Conservation (phyloP, 352 stramenopile genomes). For the Globisporangium lucens region DNA sequence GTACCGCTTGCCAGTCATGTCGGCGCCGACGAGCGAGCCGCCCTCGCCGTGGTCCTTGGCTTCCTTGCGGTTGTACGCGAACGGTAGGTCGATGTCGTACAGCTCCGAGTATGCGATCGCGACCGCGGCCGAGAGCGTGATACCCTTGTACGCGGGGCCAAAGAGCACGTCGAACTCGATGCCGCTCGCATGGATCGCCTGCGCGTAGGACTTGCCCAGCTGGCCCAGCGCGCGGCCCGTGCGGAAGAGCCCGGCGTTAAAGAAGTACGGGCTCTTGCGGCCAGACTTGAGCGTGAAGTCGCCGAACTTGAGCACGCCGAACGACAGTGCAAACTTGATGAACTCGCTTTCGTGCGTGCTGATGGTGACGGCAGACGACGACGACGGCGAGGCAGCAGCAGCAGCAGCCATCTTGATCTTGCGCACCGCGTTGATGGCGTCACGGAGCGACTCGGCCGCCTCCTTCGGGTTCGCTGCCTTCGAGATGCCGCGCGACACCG, state of each 20-base stretch:
- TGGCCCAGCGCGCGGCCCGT: slow-evolving; percentile 91
- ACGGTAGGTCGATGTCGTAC: slow-evolving; percentile 92
- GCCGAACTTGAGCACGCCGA: slow-evolving; percentile 97
- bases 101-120: slow-evolving; percentile 90
- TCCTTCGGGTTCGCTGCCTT: slow-evolving; percentile 86
- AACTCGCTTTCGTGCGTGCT: slow-evolving; percentile 90
- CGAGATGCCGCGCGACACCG: slow-evolving; percentile 96
- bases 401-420: slow-evolving; percentile 40
- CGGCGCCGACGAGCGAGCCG: slow-evolving; percentile 93
- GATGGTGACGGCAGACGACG: slow-evolving; percentile 4
- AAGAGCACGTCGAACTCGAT: slow-evolving; percentile 99
- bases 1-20: slow-evolving; percentile 92
- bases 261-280: slow-evolving; percentile 98
- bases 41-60: slow-evolving; percentile 99
- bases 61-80: slow-evolving; percentile 99
- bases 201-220: slow-evolving; percentile 93
- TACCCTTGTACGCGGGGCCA: slow-evolving; percentile 99
- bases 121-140: slow-evolving; percentile 95
- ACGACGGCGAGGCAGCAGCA: neutral
- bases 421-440: slow-evolving; percentile 93
- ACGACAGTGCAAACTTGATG: slow-evolving; percentile 94
- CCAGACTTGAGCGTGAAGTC: slow-evolving; percentile 98
- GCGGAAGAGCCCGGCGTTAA: slow-evolving; percentile 98
- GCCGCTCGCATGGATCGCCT: slow-evolving; percentile 89
- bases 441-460: slow-evolving; percentile 88